Evolutionary conservation across 2,329 filamentous ascomycete species (phyloP).

Genomic region (Aspergillus luchuensis): DNA sequence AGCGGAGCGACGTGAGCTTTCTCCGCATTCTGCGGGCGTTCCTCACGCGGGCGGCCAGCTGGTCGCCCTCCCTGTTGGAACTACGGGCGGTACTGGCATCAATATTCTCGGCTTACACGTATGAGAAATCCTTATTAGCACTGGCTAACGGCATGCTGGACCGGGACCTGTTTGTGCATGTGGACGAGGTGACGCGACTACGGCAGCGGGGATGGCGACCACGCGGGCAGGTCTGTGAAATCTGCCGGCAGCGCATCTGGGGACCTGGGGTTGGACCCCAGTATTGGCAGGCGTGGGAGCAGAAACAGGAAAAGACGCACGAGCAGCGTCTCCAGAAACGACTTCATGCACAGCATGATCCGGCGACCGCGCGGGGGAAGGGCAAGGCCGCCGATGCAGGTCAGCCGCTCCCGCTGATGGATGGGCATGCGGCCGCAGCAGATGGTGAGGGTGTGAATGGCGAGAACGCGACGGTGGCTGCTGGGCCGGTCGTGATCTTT

Average conservation of each 20-base stretch:
- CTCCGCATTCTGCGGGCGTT: slow-evolving; percentile 87
- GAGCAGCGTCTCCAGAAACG: slow-evolving; percentile 33
- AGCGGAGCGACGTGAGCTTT: slow-evolving; percentile 69
- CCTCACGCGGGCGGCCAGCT: slow-evolving; percentile 75
- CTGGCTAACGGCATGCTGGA: slow-evolving; percentile 86
- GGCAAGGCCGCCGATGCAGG: slow-evolving; percentile 40
- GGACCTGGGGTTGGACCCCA: slow-evolving; percentile 78
- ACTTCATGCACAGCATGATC: slow-evolving; percentile 32
- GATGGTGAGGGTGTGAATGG: slow-evolving; percentile 11
- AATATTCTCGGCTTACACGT: slow-evolving; percentile 93
- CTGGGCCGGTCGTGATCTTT: slow-evolving; percentile 46
- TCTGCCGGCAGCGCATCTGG: slow-evolving; percentile 81
- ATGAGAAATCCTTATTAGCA: slow-evolving; percentile 84
- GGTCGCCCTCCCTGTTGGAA: slow-evolving; percentile 83
- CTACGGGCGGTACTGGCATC: slow-evolving; percentile 81
- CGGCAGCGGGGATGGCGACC: slow-evolving; percentile 88
- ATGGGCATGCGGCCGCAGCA: slow-evolving; percentile 20
- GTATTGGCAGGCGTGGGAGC: slow-evolving; percentile 82
- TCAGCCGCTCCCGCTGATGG: slow-evolving; percentile 19
- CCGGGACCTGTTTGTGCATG: slow-evolving; percentile 82
- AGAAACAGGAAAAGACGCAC: slow-evolving; percentile 47
- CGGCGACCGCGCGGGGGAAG: slow-evolving; percentile 36
- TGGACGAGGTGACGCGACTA: slow-evolving; percentile 71
- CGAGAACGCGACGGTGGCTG: slow-evolving; percentile 12
- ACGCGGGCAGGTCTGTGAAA: slow-evolving; percentile 81